Evolutionary conservation across 2,329 filamentous ascomycete genomes (phyloP), one percentile per base, ranked within the genome.

Genomic region (Coniella vitis): DNA sequence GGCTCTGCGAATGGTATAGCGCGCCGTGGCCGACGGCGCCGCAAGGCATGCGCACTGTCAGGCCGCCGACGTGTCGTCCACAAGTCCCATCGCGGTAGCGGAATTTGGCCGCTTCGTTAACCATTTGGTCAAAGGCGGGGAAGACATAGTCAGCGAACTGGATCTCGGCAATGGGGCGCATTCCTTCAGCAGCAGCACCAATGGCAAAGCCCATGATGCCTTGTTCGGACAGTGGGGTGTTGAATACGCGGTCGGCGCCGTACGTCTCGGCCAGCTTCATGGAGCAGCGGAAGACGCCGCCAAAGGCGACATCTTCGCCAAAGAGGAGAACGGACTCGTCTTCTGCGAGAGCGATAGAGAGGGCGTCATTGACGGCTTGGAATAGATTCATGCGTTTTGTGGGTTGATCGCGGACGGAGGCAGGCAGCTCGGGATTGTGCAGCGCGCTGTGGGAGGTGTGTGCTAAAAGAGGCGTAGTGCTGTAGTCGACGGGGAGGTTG

Each of bases 221-320:
- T 61, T 86, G 83, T 61, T 87, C 83, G 16, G 75, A 81, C 58
- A 87, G 61, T 1, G 83, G 83, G 1, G 83, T 87, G 58, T 87
- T 86, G 70, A 87, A 87, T 32, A 87, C 82, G 42, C 83, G 68
- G 37, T 82, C 76, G 2, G 78, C 73, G n/a, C 83, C 83, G 61
- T 85, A 86, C 55, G 84, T 81, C 32, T 76, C 75, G 16, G 81
- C 74, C 7, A 87, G 68, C 51, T 83, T 79, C 72, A 83, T 82
- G 37, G 79, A 80, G 63, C 80, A 85, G 31, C 83, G 72, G 60
- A 87, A 87, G 19, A 87, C 83, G 47, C 83, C 83, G 17, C 83
- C 83, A 51, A 98, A 98, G 13, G 93, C 88, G 7, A 98, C 90
- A 63, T 98, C 93, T 67, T 98, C 93, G 37, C 93, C 93, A 60